These are phyloP conservation scores for Cryptococcus sp. DNA, from an alignment of 1,284 basidiomycete species.

Conservation along the genomic window DNA sequence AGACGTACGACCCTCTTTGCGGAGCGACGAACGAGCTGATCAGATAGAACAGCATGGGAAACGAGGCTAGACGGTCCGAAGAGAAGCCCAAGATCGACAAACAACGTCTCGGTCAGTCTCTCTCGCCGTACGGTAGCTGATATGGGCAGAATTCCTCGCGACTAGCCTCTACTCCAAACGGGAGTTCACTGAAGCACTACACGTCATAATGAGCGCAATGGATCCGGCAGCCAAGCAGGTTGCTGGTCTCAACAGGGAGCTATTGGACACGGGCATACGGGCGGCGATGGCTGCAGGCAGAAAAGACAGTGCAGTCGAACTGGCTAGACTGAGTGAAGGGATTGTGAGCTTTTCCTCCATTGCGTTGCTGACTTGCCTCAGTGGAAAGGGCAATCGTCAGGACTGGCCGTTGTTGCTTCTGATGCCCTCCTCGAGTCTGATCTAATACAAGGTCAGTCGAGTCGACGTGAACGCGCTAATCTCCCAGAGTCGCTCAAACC, in stretches of 20 bases:
- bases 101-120: constrained; percentile 20
- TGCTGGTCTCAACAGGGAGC: constrained; percentile 23
- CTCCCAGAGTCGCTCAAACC: constrained; percentile 16
- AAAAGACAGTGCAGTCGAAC: constrained; percentile 7
- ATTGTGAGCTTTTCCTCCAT: constrained; percentile 9
- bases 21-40: too few relatives aligned
- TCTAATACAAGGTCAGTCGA: constrained; percentile 12
- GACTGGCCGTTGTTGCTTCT: constrained; percentile 18
- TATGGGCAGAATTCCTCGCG: constrained; percentile 16
- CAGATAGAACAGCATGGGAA: constrained; percentile 13
- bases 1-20: too few relatives aligned
- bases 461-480: neutral
- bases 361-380: constrained; percentile 5
- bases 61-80: constrained; percentile 7
- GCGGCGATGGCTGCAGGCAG: constrained; percentile 17
- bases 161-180: constrained; percentile 17
- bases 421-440: constrained; percentile 23
- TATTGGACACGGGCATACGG: constrained; percentile 29
- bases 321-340: constrained; percentile 17
- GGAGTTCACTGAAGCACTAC: constrained; percentile 12
- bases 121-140: too few relatives aligned
- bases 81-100: constrained; percentile 21
- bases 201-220: constrained; percentile 12
- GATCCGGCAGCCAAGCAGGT: constrained; percentile 10
- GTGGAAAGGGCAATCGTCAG: constrained; percentile 31